Conservation (phyloP, 169 alveolate species). For the Babesia microti region DNA sequence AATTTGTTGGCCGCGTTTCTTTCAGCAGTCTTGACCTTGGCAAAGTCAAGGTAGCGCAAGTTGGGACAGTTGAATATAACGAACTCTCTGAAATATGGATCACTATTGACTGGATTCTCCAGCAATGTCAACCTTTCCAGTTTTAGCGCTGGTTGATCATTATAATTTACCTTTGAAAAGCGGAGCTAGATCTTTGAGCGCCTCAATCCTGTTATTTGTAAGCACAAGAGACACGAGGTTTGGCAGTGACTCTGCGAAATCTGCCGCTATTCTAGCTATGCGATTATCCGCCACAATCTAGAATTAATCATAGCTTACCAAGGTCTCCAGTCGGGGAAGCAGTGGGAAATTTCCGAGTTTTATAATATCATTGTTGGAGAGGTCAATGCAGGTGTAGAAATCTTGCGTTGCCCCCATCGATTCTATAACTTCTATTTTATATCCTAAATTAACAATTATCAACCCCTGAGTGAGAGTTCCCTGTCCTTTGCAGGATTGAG, state of each 20-base stretch:
- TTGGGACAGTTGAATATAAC: constrained; percentile 52
- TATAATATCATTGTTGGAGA: constrained; percentile 76
- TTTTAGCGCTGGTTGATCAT: constrained; percentile 10
- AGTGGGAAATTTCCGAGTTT: constrained; percentile 72
- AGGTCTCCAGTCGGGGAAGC: constrained; percentile 62
- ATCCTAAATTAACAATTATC: constrained; percentile 41
- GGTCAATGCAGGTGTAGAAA: constrained; percentile 75
- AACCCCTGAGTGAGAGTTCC: constrained; percentile 38
- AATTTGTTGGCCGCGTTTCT: constrained; percentile 33
- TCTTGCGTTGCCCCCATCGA: constrained; percentile 79
- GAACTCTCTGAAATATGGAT: constrained; percentile 54
- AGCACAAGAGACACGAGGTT: constrained; percentile 71
- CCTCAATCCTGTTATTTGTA: constrained; percentile 66
- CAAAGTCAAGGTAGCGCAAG: constrained; percentile 56
- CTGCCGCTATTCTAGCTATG: constrained; percentile 59
- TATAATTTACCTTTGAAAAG: constrained; percentile 34
- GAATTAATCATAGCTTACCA: constrained; percentile 44
- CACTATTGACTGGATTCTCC: constrained; percentile 44
- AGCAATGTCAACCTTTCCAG: constrained; percentile 44
- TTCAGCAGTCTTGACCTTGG: constrained; percentile 52
- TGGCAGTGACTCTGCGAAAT: constrained; percentile 54
- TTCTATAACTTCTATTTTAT: constrained; percentile 69
- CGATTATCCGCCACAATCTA: constrained; percentile 63
- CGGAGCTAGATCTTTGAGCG: constrained; percentile 45
- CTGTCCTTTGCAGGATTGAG: constrained; percentile 46